Evolutionary conservation across 345 rosid species (phyloP).

Genomic region (Crucihimalaya himalaica): DNA sequence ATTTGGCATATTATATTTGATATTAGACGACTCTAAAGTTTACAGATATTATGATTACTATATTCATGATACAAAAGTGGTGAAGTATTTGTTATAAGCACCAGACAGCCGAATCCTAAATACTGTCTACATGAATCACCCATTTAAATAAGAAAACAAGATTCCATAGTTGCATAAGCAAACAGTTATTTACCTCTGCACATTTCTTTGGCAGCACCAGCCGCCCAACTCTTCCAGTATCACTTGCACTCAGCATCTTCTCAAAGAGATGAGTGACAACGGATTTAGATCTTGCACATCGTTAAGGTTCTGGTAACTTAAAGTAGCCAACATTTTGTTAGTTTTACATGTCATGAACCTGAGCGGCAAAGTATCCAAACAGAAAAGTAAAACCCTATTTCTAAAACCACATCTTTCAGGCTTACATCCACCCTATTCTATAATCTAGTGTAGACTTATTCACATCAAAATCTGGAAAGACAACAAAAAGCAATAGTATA

Average conservation of each 20-base stretch:
- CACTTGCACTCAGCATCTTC: constrained; percentile 96
- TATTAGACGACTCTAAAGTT: constrained; percentile 19
- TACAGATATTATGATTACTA: constrained; percentile 21
- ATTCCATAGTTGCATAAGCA: constrained; percentile 20
- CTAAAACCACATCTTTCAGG: constrained; percentile 1
- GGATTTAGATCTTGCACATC: constrained; percentile 66
- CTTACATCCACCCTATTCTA: constrained; percentile 12
- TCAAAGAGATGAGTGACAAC: constrained; percentile 84
- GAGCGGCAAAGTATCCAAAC: constrained; percentile 28
- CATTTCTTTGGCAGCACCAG: constrained; percentile 90
- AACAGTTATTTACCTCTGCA: constrained; percentile 76
- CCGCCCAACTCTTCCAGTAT: constrained; percentile 91
- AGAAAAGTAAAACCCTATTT: constrained; percentile 10
- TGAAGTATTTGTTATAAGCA: constrained; percentile 29
- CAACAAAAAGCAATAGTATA: constrained; percentile 21
- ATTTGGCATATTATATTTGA: constrained; percentile 5
- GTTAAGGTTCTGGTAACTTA: constrained; percentile 57
- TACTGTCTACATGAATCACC: constrained; percentile 14
- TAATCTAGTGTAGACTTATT: constrained; percentile 7
- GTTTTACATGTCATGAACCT: constrained; percentile 25
- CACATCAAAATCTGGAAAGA: constrained; percentile 11
- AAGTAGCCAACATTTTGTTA: constrained; percentile 2
- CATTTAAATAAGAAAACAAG: constrained; percentile 11
- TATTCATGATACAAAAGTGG: constrained; percentile 4
- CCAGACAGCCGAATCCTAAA: constrained; percentile 18